phyloP scores from a whole-genome alignment of 2,329 filamentous ascomycete genomes.

The Metarhizium rileyi region DNA sequence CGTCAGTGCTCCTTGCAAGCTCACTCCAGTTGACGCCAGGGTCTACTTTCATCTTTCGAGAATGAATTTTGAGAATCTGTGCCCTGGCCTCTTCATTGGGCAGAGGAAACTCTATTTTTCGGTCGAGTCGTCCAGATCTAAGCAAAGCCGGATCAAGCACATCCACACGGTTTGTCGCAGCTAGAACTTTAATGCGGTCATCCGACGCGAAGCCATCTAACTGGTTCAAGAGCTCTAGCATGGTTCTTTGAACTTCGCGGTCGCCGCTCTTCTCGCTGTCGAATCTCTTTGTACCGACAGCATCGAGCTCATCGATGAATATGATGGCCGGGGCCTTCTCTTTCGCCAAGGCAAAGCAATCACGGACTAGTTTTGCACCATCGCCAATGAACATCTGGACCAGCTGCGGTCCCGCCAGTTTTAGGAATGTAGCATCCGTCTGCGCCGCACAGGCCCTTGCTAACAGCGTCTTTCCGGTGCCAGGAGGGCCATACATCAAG shows the following conservation, averaged over 20 bases:
- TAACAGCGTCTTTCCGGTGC: slow-evolving; percentile 83
- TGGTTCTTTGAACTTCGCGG: slow-evolving; percentile 94
- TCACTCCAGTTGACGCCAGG: slow-evolving; percentile 92
- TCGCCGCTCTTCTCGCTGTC: slow-evolving; percentile 98
- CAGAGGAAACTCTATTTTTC: slow-evolving; percentile 97
- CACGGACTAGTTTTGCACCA: slow-evolving; percentile 91
- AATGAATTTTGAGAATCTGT: slow-evolving; percentile 96
- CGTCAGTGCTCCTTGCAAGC: slow-evolving; percentile 89
- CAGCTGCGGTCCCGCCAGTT: slow-evolving; percentile 92
- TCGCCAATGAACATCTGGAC: slow-evolving; percentile 99
- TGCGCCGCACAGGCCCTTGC: slow-evolving; percentile 95
- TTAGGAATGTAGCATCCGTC: slow-evolving; percentile 97
- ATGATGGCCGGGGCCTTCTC: slow-evolving; percentile 99
- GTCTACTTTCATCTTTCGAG: slow-evolving; percentile 95
- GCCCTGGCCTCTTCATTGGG: slow-evolving; percentile 96
- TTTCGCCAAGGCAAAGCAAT: slow-evolving; percentile 95
- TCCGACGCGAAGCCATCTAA: slow-evolving; percentile 96
- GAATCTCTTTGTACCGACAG: slow-evolving; percentile 97
- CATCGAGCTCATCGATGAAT: slow-evolving; percentile 97
- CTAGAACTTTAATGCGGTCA: slow-evolving; percentile 92
- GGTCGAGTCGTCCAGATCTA: slow-evolving; percentile 82
- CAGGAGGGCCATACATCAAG: slow-evolving; percentile 92
- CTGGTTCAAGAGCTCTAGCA: slow-evolving; percentile 98
- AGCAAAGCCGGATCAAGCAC: slow-evolving; percentile 87
- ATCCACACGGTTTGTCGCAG: slow-evolving; percentile 89